Percentiles rank a stretch among this genome's conserved stretches.
Evolutionary conservation across 345 rosid genomes (phyloP).

Genomic region (Litchi chinensis): DNA sequence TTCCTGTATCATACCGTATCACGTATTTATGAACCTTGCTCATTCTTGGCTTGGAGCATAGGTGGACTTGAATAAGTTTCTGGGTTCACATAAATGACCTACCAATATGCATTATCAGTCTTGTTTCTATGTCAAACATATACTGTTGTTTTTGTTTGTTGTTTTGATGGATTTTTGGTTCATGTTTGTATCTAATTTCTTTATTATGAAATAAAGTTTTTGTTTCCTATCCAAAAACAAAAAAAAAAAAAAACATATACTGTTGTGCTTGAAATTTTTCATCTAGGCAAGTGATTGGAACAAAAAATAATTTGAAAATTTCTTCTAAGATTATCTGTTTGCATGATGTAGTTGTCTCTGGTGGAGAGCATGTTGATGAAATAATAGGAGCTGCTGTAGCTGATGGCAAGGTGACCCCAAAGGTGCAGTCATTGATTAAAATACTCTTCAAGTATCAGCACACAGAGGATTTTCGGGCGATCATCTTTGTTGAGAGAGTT

Average conservation of each 20-base stretch:
- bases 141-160: not conserved
- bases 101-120: slow-evolving; percentile 10
- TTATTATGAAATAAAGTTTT: too few species aligned
- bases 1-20: too few species aligned
- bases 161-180: too few species aligned
- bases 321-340: slow-evolving; percentile 20
- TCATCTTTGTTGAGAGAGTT: slow-evolving; percentile 97
- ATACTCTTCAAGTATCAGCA: slow-evolving; percentile 84
- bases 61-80: slow-evolving; percentile 16
- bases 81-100: not conserved
- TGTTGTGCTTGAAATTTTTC: not conserved
- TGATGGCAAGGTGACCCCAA: slow-evolving; percentile 98
- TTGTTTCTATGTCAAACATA: not conserved
- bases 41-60: not conserved
- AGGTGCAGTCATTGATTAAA: slow-evolving; percentile 89
- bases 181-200: too few species aligned
- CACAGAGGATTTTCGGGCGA: slow-evolving; percentile 95
- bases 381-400: slow-evolving; percentile 97
- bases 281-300: not conserved
- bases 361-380: slow-evolving; percentile 96
- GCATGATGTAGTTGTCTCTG: slow-evolving; percentile 74
- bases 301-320: not conserved
- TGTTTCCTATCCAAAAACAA: too few species aligned
- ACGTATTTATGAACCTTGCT: too few species aligned
- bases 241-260: too few species aligned